Base-by-base conservation (phyloP, 2,329 filamentous ascomycete genomes). In the Geosmithia flava region DNA sequence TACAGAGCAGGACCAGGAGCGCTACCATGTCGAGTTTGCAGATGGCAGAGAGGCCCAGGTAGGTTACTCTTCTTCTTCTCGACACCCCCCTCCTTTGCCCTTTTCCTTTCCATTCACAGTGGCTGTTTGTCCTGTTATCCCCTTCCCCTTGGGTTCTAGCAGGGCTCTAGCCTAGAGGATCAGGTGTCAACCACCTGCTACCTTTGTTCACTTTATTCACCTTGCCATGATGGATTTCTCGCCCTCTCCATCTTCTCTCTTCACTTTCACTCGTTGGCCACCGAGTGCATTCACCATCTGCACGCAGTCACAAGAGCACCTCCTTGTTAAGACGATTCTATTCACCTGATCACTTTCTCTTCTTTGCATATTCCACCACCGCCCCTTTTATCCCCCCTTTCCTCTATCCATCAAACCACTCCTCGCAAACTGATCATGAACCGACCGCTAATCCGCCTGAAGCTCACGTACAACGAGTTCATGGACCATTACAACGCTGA, bases 31-130 rank as follows among this genome's bases (percentile, higher is more conserved):
- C 11, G 69, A 72, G 50, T 74, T 72, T 45, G 65, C 66, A 29
- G 71, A 75, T 53, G 72, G 71, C 20, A 62, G 65, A 46, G 54
- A 66, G 52, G 63, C 71, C 48, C 50, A 64, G 54, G 72, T 75
- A 63, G 64, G 71, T 67, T 29, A n/a, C 11, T 7, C 19, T 20
- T 13, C 20, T 29, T 5, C 11, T 20, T 27, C 23, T 27, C 23
- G 23, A 27, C 23, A 27, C 23, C 23, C 23, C 8, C 8, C 23
- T 27, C 23, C 23, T 27, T 8, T 27, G 23, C 8, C 23, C 8
- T 20, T 23, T 44, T 45, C 5, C 20, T 19, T 19, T 44, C 3
- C 15, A 10, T 42, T 42, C n/a, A 20, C n/a, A 4, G 40, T 20
- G 8, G n/a, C 40, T 42, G 3, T 42, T 7, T 10, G 40, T 7